Base-by-base conservation (phyloP, 305 asterid species). In the Fraxinus nigra region DNA sequence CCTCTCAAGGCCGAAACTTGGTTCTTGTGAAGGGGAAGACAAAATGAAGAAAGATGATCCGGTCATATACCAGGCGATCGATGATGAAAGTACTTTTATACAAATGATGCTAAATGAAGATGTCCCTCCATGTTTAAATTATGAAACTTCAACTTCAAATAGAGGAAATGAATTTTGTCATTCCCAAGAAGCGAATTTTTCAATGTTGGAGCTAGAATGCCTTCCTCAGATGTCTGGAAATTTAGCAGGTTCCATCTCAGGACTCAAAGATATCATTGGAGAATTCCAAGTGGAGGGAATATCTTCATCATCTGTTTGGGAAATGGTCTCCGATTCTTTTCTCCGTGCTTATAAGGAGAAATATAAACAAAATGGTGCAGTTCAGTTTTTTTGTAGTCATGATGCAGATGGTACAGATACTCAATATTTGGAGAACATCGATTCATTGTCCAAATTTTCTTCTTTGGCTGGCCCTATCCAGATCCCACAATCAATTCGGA, bases 301-400 rank as follows among this genome's bases (percentile, higher is more conserved):
- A 81, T 92, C 97, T 51, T 43, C 89, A 81, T 85, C 94, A 59
- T 88, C 89, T 84, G 98, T 87, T 4, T 97, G 99, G 99, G 93
- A 92, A 84, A 91, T 81, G 92, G 93, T 89, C 83, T 86, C 93
- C 72, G 86, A 90, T 82, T 86, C 87, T 59, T 81, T 93, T 78
- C 18, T 91, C 84, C 54, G 38, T 76, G 90, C 91, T 85, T 89
- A 85, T 79, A 83, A 43, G 35, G 90, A 92, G 84, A 84, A 85
- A 33, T 94, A 87, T 86, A 91, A 90, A 83, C 89, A 91, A 81
- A 91, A 85, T 76, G 96, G 96, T 24, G 86, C 83, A 16, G 34
- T 94, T 63, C 88, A 88, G 84, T 85, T 95, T 83, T 93, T 89
- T 84, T 97, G 99, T 85, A 78, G 87, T 82, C 98, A 95, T 79